Evolutionary conservation across 192 early-diverging fungal genomes (phyloP), one percentile per base, ranked within the genome.

Genomic region (Umbelopsis isabellina): DNA sequence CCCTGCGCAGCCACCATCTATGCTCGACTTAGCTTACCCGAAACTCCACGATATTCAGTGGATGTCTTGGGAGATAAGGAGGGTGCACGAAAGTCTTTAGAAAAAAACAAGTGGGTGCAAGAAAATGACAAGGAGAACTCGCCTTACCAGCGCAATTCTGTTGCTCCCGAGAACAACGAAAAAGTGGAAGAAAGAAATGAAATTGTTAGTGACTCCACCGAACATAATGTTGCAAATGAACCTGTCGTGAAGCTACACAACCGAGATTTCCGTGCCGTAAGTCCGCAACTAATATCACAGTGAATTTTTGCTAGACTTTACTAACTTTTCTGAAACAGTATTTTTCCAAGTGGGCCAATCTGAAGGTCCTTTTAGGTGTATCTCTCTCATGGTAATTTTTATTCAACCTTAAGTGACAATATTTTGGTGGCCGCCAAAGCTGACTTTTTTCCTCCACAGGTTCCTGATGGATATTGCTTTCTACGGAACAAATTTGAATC

Each of bases 1-100:
- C 96, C 96, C 0, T 91, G 87, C 8, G 66, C 92, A 12, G 78
- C 81, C 25, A 91, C 94, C 49, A 84, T 98, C 70, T 95, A 95
- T 84, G 91, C 86, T 81, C 90, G 92, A 7, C 49, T 93, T 35
- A 92, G 88, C 46, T 93, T 94, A 66, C 91, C 93, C 18, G 93
- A 93, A 79, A 90, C 93, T 41, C 94, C 94, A 15, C 85, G 90
- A 66, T 95, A 86, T 55, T 52, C 73, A 41, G 46, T 74, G 16
- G 75, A 81, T 69, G 76, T 81, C 27, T 66, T 74, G 48, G 71
- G 73, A 22, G 68, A 69, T 52, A 18, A 49, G 15, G 48, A 69
- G 7, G 68, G 48, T 12, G 68, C 48, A 30, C 18, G 49, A 30
- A 50, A 47, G 13, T 49, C 37, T 30, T 23, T 53, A 10, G 49